phyloP scores from a whole-genome alignment of 768 basidiomycete species.

The Calocybe gangraenosa region DNA sequence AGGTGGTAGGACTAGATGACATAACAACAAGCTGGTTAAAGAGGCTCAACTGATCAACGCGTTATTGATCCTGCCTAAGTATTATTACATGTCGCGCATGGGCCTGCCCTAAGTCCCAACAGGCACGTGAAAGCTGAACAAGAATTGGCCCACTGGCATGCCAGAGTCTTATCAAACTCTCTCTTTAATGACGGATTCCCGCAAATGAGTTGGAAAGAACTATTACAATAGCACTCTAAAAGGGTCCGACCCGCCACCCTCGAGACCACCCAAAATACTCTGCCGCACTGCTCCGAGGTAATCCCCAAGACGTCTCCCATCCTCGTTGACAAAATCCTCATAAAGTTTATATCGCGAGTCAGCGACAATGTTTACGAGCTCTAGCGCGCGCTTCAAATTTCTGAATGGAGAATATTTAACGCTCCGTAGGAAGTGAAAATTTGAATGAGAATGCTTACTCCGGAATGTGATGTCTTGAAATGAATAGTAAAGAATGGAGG shows the following conservation, averaged over 20 bases:
- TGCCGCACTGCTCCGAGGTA: slow-evolving; percentile 74
- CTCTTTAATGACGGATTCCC: no score
- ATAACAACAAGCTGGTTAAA: slow-evolving; percentile 6
- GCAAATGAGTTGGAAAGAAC: no score
- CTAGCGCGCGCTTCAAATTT: slow-evolving; percentile 69
- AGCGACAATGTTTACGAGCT: slow-evolving; percentile 81
- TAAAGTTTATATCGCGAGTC: slow-evolving; percentile 85
- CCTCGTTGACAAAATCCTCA: slow-evolving; percentile 71
- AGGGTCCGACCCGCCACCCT: slow-evolving; percentile 74
- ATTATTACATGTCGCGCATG: background rate
- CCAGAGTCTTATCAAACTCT: no score
- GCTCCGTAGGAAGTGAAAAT: background rate
- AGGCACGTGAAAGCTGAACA: no score
- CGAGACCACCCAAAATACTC: slow-evolving; percentile 68
- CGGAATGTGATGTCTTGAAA: slow-evolving; percentile 59
- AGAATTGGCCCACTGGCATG: no score
- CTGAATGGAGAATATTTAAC: slow-evolving; percentile 32
- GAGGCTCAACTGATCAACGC: background rate
- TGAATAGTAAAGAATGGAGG: slow-evolving; percentile 68
- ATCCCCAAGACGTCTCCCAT: slow-evolving; percentile 58
- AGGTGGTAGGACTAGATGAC: slow-evolving; percentile 20
- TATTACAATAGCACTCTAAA: slow-evolving; percentile 40
- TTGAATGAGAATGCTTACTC: slow-evolving; percentile 49
- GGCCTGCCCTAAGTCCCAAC: slow-evolving; percentile 4
- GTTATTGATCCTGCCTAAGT: background rate